Base-by-base conservation (phyloP, 371 early-diverging fungal genomes). In the Lichtheimia corymbifera region DNA sequence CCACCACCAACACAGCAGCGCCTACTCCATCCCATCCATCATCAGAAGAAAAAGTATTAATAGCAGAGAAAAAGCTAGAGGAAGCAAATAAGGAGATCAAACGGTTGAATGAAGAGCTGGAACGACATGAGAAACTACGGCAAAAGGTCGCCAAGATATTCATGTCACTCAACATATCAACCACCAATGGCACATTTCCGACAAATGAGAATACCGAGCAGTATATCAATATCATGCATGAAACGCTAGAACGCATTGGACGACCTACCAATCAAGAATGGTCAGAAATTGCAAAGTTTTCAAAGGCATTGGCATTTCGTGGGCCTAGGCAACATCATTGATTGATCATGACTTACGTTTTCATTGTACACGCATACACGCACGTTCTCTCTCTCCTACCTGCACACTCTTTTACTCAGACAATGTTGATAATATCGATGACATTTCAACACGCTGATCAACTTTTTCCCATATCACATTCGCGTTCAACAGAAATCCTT, bases 141-240 rank as follows among this genome's bases (percentile, higher is more conserved):
- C 47, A 47, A 18, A 47, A 47, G 17, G 47, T 47, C 7, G 22
- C 47, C n/a, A 22, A 47, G n/a, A 47, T 47, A n/a, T 47, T 47
- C 47, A 47, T 47, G 47, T n/a, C n/a, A 22, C 47, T 47, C 47
- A 47, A 47, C 17, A 47, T 47, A 6, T n/a, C 18, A 13, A 47
- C 47, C 22, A 47, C 47, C 47, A 47, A 47, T 47, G 47, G 47
- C 47, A 47, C 47, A 22, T 47, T 18, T 11, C 47, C 47, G 22
- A 47, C 18, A n/a, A n/a, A 22, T 22, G 47, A 47, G n/a, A 22
- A 22, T 22, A 47, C 22, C 17, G 22, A 47, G 47, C 47, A 22
- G 0, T 47, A 47, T 2, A 47, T 47, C 22, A 22, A 47, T 11
- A 47, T 47, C 11, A n/a, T 47, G 47, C 47, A 47, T 22, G 47